Percentiles rank a stretch among this genome's conserved stretches.
Conservation (phyloP, 306 rosid genomes). For the Vicia faba region DNA sequence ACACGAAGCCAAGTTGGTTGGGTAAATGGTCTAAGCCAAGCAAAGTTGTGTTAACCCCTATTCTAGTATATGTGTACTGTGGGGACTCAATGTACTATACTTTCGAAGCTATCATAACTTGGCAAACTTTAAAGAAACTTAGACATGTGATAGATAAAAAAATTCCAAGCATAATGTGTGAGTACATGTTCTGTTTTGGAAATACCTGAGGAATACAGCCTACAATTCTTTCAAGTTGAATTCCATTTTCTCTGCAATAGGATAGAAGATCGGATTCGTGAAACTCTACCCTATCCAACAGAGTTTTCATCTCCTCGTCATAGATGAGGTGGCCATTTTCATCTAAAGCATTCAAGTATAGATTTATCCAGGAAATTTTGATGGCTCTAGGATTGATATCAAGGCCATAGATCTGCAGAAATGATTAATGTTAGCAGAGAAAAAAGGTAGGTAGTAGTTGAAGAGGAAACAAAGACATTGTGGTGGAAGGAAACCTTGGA, state of each 20-base stretch:
- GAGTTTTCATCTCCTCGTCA: constrained; percentile 75
- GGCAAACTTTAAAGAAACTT: constrained; percentile 8
- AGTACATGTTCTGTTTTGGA: constrained; percentile 9
- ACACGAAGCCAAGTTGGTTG: background rate
- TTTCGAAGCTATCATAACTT: too few relatives aligned
- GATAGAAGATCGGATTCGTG: constrained; percentile 90
- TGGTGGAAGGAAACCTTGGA: constrained; percentile 56
- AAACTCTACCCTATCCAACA: constrained; percentile 94
- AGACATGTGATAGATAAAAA: too few relatives aligned
- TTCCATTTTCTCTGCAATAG: constrained; percentile 72
- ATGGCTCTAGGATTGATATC: constrained; percentile 96
- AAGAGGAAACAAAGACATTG: background rate
- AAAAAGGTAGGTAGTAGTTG: background rate
- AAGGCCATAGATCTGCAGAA: constrained; percentile 85
- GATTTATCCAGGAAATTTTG: constrained; percentile 85
- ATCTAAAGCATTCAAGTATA: constrained; percentile 87
- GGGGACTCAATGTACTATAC: too few relatives aligned
- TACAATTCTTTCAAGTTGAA: constrained; percentile 88
- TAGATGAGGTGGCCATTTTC: constrained; percentile 74
- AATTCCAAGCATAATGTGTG: background rate
- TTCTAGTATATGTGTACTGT: too few relatives aligned
- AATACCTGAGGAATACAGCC: constrained; percentile 99
- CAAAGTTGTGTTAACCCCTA: too few relatives aligned
- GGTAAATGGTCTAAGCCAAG: too few relatives aligned
- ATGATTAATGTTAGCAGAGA: background rate